phyloP scores from a whole-genome alignment of 495 filamentous ascomycete genomes.

The Podospora sp. region DNA sequence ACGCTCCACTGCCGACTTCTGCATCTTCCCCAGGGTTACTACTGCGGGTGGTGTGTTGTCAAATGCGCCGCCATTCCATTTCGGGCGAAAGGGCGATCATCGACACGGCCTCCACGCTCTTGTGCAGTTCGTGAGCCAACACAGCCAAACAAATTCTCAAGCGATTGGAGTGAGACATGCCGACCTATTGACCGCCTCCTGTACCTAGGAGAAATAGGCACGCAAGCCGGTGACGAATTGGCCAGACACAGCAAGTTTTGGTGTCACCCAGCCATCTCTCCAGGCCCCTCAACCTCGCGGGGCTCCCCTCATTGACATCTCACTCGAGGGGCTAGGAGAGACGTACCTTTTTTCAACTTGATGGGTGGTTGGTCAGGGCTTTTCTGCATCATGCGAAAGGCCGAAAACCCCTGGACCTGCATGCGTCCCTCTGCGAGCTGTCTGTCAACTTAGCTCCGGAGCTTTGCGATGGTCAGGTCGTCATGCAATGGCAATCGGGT shows the following conservation, averaged over 20 bases:
- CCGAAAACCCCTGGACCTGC: constrained; percentile 25
- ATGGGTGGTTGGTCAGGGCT: constrained; percentile 8
- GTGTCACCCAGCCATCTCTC: not conserved
- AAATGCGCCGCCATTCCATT: constrained; percentile 18
- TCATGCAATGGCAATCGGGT: constrained; percentile 10
- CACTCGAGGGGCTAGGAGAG: not conserved
- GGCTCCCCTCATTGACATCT: not conserved
- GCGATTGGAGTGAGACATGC: constrained; percentile 8
- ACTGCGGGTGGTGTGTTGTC: constrained; percentile 20
- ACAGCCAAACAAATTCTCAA: not conserved
- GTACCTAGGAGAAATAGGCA: not conserved
- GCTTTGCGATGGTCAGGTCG: not conserved
- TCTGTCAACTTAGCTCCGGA: constrained; percentile 14
- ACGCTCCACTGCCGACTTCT: not conserved
- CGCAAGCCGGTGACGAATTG: not conserved
- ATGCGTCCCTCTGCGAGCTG: constrained; percentile 19
- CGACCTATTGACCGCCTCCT: constrained; percentile 9
- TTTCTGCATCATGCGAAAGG: constrained; percentile 20
- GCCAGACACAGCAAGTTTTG: not conserved
- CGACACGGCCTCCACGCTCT: constrained; percentile 3
- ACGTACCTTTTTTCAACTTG: not conserved
- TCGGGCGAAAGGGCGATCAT: constrained; percentile 15
- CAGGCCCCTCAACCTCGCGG: constrained; percentile 1
- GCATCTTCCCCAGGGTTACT: constrained; percentile 1
- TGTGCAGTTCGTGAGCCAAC: not conserved